Base-by-base conservation (phyloP, 1,284 basidiomycete species). In the Papiliotrema flavescens region DNA sequence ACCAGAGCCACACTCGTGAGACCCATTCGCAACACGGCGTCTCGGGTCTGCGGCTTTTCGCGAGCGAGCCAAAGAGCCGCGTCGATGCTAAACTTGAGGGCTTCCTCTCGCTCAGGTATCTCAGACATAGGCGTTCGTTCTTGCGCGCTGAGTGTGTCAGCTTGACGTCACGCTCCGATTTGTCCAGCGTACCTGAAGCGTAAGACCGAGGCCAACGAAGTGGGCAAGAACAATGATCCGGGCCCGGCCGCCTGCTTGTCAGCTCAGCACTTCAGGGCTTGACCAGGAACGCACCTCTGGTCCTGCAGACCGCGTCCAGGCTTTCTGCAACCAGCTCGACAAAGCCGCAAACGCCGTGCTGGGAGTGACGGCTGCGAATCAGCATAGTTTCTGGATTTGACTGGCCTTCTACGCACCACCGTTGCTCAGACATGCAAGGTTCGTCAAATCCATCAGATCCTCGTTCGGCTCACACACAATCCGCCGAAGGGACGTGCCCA, bases 101-200 rank as follows among this genome's bases (percentile, higher is more conserved):
- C 65, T 22, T 65, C 64, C 39, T 70, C 64, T 56, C 69, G 65
- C 32, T 59, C 56, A 20, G 63, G 56, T 5, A 73, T 66, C 42
- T 68, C 58, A 9, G 56, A 51, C 61, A 73, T 59, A 11, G 63
- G 61, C 3, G 62, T 59, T 6, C 46, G 34, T 41, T 62, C 57
- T 8, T 56, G 51, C 6, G 45, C 51, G 35, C 64, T 66, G 56
- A 47, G 11, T n/a, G 45, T 11, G 36, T 64, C 55, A 42, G 63
- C 55, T 44, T 15, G 42, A 5, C 11, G 15, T 39, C 19, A 20
- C n/a, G 26, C 3, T n/a, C 26, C 15, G 14, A 7, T 5, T 32
- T 1, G 17, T 26, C 14, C 2, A 22, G 58, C 61, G 58, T 23
- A 68, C 66, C 60, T 59, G 56, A 66, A 66, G 17, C 65, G 60